Base-by-base conservation (phyloP, 352 stramenopile genomes). In the Thraustochytrium sp. region DNA sequence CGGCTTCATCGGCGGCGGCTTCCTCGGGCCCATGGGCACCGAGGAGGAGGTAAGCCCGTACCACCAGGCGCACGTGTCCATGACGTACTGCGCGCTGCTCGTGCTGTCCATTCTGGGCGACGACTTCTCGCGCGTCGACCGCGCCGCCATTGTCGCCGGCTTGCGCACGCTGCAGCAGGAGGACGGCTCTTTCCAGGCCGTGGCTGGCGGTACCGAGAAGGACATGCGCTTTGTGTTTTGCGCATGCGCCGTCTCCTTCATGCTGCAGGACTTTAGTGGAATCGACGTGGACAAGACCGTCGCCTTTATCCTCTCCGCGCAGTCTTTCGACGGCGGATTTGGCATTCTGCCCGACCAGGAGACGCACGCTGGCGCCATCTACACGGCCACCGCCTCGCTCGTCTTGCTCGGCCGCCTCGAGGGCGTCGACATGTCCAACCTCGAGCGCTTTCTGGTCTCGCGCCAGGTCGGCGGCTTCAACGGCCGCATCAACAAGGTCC, bases 191-290 rank as follows among this genome's bases (percentile, higher is more conserved):
- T 86, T 96, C 94, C 76, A 90, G 85, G 72, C 11, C 88, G 87
- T 54, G 91, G 91, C 2, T 5, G 88, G 87, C 44, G 92, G 91
- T 1, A 94, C 90, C 0, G 92, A 96, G 72, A 87, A 95, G 63
- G 92, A 96, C 75, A 92, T 95, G 88, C 90, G 92, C 76, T 95
- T 96, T 73, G 90, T 95, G 8, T 96, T 90, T 84, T 95, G 92
- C 83, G 92, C 92, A 3, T 93, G 92, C 56, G 91, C 91, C 44
- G 94, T 96, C 74, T 95, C 92, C 11, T 87, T 93, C 85, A 90
- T 95, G 36, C 86, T 96, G 62, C 87, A 94, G 59, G 92, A 96
- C 44, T 84, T 83, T 54, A 42, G 34, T 38, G 76, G 76, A 13
- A 84, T 84, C 40, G 76, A 84, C 44, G 46, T 83, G 0, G 49